These are phyloP conservation scores for Oehlia diaphana DNA, from an alignment of 192 early-diverging fungal genomes.

Conservation along the genomic window DNA sequence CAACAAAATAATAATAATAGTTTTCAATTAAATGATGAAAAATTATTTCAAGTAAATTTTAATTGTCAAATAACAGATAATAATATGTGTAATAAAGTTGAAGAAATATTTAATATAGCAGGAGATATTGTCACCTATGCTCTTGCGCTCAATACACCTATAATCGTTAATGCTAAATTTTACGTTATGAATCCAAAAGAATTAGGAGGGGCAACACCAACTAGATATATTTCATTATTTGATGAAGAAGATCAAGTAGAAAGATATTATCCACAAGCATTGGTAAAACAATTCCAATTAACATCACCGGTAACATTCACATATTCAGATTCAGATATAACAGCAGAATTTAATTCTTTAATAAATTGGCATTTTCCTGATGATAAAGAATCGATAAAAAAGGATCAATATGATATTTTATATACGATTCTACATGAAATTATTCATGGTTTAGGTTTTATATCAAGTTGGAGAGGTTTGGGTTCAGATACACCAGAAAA, in stretches of 20 bases:
- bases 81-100: background rate
- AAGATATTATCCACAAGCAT: slow-evolving; percentile 43
- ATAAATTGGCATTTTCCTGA: background rate
- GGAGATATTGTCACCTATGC: background rate
- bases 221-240: slow-evolving; percentile 33
- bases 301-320: background rate
- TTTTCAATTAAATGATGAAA: background rate
- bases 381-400: background rate
- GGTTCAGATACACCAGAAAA: background rate
- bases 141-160: background rate
- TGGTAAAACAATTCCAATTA: slow-evolving; percentile 35
- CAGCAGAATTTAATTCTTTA: background rate
- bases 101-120: background rate
- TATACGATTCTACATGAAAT: background rate
- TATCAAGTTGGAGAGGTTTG: background rate
- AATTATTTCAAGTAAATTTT: background rate
- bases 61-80: background rate
- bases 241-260: slow-evolving; percentile 35
- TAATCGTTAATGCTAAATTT: background rate
- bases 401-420: background rate
- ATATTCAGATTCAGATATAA: background rate
- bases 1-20: background rate
- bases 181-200: background rate
- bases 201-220: slow-evolving; percentile 20
- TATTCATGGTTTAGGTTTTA: background rate